Evolutionary conservation across 164 flowering plant species (phyloP).

Genomic region (Aristolochia fimbriata): DNA sequence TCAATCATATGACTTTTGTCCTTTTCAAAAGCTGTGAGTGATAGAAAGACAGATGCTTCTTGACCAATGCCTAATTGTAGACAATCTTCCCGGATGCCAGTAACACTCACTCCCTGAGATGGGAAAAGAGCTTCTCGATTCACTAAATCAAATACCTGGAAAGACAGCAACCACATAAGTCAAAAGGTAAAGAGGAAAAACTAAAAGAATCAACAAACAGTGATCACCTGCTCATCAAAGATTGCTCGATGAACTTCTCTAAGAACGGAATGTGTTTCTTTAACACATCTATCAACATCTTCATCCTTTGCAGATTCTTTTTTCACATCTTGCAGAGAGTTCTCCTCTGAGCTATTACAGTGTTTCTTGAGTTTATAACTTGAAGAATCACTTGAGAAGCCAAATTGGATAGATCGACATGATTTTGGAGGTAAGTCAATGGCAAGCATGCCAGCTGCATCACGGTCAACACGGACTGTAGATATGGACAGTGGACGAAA

Average conservation of each 20-base stretch:
- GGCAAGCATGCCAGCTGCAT: constrained; percentile 82
- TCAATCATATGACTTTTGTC: constrained; percentile 27
- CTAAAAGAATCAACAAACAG: background rate
- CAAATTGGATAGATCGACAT: constrained; percentile 59
- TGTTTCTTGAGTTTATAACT: background rate
- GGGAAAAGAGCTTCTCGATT: constrained; percentile 76
- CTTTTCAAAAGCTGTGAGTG: constrained; percentile 44
- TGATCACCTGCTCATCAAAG: constrained; percentile 71
- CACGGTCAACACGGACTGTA: constrained; percentile 67
- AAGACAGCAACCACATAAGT: constrained; percentile 3
- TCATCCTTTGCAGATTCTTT: constrained; percentile 39
- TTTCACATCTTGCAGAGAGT: constrained; percentile 18
- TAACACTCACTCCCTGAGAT: constrained; percentile 57
- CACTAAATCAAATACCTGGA: constrained; percentile 87
- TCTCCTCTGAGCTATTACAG: background rate
- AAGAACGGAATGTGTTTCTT: constrained; percentile 49
- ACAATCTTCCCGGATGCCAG: constrained; percentile 74
- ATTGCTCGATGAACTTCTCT: constrained; percentile 78
- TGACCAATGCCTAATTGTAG: constrained; percentile 58
- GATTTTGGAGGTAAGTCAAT: constrained; percentile 60
- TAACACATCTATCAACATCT: constrained; percentile 37
- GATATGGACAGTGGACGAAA: constrained; percentile 56
- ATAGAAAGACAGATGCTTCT: constrained; percentile 58
- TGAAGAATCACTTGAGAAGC: constrained; percentile 33
- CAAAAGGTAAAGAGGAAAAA: background rate